These are phyloP conservation scores for Colletotrichum tabaci DNA, from an alignment of 2,329 filamentous ascomycete genomes.

Conservation along the genomic window DNA sequence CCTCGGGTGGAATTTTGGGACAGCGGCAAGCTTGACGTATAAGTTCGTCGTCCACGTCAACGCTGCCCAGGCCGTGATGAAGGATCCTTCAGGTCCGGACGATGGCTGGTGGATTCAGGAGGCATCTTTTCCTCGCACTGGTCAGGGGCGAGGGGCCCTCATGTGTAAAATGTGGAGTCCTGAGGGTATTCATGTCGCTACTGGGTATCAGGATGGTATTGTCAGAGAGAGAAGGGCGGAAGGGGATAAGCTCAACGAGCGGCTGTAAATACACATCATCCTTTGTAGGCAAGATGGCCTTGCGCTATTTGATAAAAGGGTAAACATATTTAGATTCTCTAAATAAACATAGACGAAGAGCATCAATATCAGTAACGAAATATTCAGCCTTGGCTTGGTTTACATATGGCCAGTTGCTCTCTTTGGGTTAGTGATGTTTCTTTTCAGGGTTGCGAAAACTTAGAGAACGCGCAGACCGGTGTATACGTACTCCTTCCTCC, in stretches of 20 bases:
- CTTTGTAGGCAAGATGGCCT: neutral
- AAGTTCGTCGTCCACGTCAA: slow-evolving; percentile 69
- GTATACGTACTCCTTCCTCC: too few species aligned
- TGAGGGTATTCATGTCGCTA: slow-evolving; percentile 66
- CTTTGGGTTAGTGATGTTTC: too few species aligned
- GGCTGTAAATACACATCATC: neutral
- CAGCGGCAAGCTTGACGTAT: slow-evolving; percentile 64
- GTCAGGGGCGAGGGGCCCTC: slow-evolving; percentile 62
- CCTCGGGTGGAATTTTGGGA: slow-evolving; percentile 58
- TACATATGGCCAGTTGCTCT: neutral
- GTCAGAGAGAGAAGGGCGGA: slow-evolving; percentile 44
- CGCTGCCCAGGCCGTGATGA: slow-evolving; percentile 63
- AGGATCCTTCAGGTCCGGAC: slow-evolving; percentile 47
- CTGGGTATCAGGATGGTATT: slow-evolving; percentile 69
- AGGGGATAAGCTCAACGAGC: slow-evolving; percentile 46
- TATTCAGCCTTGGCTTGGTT: too few species aligned
- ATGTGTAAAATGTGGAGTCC: slow-evolving; percentile 70
- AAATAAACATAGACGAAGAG: neutral
- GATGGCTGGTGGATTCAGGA: slow-evolving; percentile 70
- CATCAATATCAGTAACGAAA: too few species aligned
- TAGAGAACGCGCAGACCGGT: too few species aligned
- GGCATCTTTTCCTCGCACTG: slow-evolving; percentile 62
- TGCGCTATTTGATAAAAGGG: too few species aligned
- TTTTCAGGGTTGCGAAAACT: too few species aligned
- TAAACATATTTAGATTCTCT: neutral